Evolutionary conservation across 805 yeast species (phyloP), one percentile per base, ranked within the genome.

Genomic region (Metschnikowia similis): DNA sequence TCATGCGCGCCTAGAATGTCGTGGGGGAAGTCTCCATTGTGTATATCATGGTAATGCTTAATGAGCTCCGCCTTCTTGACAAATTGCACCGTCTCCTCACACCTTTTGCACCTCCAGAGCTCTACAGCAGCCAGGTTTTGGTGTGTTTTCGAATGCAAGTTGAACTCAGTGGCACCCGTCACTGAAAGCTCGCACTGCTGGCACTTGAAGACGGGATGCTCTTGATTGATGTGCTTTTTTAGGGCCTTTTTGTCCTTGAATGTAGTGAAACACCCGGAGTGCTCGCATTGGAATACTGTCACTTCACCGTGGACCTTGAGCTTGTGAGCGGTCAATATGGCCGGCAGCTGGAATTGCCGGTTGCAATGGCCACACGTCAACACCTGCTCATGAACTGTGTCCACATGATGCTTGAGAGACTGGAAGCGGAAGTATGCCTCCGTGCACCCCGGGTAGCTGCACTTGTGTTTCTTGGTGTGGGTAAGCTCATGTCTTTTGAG

Each of bases 401-500:
- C 67, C 1, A 83, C 68, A 66, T 94, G 97, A 42, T 85, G 85
- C 47, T 87, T 75, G 50, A 89, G 71, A 13, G 88, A 83, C 51
- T 87, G 88, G 64, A 85, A 89, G 56, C 85, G 86, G 60, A 83
- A 79, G 60, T 89, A 92, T 0, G 82, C 65, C 56, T 82, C 88
- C 0, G 57, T 55, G 61, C 99, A 94, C 2, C 74, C 80, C 26
- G 76, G 84, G 55, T 76, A 71, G 2, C 76, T 58, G 64, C 97
- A 89, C 26, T 55, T 52, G 59, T 47, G 54, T 17, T 48, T 43
- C 48, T 65, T 70, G 4, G 82, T 81, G 64, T 94, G 98, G 2
- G 96, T 85, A 35, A 80, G 76, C 66, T 85, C 89, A 65, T 94
- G 99, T 47, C 96, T 76, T 53, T 77, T 80, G 49, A 89, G 71